Conservation (phyloP, 129 eudicot genomes). For the Chrysanthemum lavandulifolium region DNA sequence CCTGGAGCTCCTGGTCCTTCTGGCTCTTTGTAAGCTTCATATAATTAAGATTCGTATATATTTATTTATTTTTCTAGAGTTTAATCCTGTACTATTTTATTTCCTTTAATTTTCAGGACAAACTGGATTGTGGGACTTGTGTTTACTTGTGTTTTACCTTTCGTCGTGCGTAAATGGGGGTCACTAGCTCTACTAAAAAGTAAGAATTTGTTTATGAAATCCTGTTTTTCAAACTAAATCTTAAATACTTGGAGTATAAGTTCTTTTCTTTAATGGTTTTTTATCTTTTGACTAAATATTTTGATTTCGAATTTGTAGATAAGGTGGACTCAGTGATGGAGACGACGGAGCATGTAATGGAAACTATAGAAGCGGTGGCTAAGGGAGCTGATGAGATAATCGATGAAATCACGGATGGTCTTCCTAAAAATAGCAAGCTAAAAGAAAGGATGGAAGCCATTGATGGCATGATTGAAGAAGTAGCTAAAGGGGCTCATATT, state of each 20-base stretch:
- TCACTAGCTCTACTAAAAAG: slow-evolving; percentile 32
- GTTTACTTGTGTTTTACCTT: slow-evolving; percentile 48
- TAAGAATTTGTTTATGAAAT: neutral
- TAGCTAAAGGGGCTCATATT: slow-evolving; percentile 36
- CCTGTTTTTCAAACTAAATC: too few species aligned
- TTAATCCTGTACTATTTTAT: neutral
- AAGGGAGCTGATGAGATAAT: slow-evolving; percentile 41
- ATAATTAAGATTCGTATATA: neutral
- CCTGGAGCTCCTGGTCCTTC: slow-evolving; percentile 39
- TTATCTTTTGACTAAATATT: neutral
- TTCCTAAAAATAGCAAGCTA: slow-evolving; percentile 35
- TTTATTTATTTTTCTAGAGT: neutral
- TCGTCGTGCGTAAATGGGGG: slow-evolving; percentile 65
- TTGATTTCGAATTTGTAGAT: neutral
- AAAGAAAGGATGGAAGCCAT: slow-evolving; percentile 27
- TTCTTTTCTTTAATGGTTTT: too few species aligned
- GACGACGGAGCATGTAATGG: slow-evolving; percentile 37
- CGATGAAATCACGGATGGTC: slow-evolving; percentile 37
- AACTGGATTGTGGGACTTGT: slow-evolving; percentile 54
- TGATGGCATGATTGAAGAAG: slow-evolving; percentile 36
- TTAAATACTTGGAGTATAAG: too few species aligned
- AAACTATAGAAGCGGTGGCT: slow-evolving; percentile 42
- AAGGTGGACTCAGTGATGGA: slow-evolving; percentile 35
- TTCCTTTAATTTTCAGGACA: slow-evolving; percentile 26
- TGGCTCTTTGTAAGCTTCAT: slow-evolving; percentile 36